A percentile compares a stretch with the other conserved stretches of the same genome.
phyloP scores from a whole-genome alignment of 2,329 filamentous ascomycete genomes.

The Ophiostoma triangulosporum region DNA sequence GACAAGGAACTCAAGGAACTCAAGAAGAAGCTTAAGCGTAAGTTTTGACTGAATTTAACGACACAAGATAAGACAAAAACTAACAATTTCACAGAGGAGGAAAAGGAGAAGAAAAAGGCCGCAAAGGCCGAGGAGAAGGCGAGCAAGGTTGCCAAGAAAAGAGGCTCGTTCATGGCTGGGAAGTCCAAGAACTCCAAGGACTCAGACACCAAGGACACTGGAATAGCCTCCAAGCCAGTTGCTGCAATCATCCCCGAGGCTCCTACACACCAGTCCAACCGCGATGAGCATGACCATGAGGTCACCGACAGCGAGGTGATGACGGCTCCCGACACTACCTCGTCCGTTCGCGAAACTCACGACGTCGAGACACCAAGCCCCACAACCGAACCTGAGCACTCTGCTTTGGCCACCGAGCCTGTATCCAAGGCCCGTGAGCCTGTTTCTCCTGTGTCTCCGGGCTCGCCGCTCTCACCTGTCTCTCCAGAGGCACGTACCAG shows the following conservation, averaged over 20 bases:
- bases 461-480: not conserved
- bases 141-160: not conserved
- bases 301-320: slow-evolving; percentile 1
- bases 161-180: not conserved
- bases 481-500: not conserved
- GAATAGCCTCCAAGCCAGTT: not conserved
- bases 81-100: slow-evolving; percentile 24
- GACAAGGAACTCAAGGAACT: slow-evolving; percentile 41
- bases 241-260: not conserved
- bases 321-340: slow-evolving; percentile 6
- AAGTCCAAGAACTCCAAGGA: slow-evolving; percentile 2
- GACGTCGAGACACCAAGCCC: not conserved
- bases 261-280: not conserved
- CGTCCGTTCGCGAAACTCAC: not conserved
- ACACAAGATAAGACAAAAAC: not conserved
- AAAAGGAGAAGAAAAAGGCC: slow-evolving; percentile 25
- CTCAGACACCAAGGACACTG: not conserved
- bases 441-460: not conserved
- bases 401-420: not conserved
- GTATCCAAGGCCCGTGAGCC: not conserved
- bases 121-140: slow-evolving; percentile 33
- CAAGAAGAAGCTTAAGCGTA: slow-evolving; percentile 45
- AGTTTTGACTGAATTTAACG: slow-evolving; percentile 20
- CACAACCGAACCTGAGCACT: not conserved
- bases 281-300: not conserved